A percentile compares a stretch with the other conserved stretches of the same genome.
These are phyloP conservation scores for Daldinia decipiens DNA, from an alignment of 495 filamentous ascomycete genomes.

Conservation along the genomic window DNA sequence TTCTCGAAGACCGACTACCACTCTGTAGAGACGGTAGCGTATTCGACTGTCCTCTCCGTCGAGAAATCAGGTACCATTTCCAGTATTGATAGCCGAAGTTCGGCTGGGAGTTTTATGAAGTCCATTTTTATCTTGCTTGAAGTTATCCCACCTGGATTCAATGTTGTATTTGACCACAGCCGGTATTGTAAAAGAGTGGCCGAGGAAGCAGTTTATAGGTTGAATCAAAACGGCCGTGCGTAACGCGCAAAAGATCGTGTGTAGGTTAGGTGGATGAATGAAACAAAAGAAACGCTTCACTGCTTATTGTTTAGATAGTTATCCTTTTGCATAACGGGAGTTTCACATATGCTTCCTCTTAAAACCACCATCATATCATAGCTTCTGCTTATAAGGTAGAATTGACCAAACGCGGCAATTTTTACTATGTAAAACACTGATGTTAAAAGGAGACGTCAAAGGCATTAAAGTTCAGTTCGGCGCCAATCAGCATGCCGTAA, in stretches of 20 bases:
- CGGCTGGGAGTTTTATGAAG: background rate
- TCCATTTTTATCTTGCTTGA: background rate
- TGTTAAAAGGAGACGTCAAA: too few species aligned
- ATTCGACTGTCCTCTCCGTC: background rate
- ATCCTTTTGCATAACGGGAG: background rate
- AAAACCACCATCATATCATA: background rate
- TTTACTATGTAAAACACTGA: background rate
- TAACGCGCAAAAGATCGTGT: background rate
- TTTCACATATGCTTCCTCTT: background rate
- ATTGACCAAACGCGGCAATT: too few species aligned
- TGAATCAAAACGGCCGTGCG: background rate
- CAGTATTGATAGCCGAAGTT: background rate
- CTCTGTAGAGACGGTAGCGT: background rate
- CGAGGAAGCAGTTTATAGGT: background rate
- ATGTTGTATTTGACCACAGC: background rate
- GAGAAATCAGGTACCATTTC: background rate
- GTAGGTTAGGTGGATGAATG: background rate
- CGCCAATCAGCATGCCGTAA: background rate
- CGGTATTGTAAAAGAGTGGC: background rate
- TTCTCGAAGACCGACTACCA: background rate
- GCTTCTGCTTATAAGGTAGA: too few species aligned
- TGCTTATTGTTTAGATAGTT: background rate
- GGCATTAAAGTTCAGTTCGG: background rate
- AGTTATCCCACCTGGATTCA: background rate
- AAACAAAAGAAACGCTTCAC: background rate